Conservation (phyloP, 2,329 filamentous ascomycete genomes). For the Fusarium abutilonis region DNA sequence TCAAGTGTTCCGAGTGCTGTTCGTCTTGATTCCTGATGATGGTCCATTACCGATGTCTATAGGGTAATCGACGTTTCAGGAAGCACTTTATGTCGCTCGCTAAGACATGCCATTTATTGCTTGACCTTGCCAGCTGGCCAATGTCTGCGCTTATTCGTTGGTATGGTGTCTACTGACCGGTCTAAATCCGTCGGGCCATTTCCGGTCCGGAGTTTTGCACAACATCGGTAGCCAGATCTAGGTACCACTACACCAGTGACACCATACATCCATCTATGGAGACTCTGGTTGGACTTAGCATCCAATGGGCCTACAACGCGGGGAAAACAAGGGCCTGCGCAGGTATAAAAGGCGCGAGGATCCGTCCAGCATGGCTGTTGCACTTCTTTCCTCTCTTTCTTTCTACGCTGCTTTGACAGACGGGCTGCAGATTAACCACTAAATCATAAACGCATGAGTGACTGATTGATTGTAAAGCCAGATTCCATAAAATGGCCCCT, state of each 20-base stretch:
- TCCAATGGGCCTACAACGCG: constrained; percentile 12
- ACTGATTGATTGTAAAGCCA: constrained; percentile 3
- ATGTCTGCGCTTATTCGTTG: no score
- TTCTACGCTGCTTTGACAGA: constrained; percentile 6
- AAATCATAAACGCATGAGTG: neutral
- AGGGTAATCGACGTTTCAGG: no score
- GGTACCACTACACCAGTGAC: constrained; percentile 32
- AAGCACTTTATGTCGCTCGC: no score
- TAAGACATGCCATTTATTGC: no score
- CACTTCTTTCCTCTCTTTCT: neutral
- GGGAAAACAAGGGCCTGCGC: constrained; percentile 20
- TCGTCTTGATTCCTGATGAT: neutral
- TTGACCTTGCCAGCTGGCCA: no score
- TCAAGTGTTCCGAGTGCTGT: neutral
- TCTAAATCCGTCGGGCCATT: constrained; percentile 38
- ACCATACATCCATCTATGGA: constrained; percentile 14
- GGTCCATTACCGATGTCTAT: no score
- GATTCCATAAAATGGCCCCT: constrained; percentile 24
- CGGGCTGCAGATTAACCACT: constrained; percentile 6
- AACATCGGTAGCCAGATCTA: constrained; percentile 25
- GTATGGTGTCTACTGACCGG: constrained; percentile 13
- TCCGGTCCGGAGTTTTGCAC: constrained; percentile 23
- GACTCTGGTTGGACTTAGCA: constrained; percentile 10
- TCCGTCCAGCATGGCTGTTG: neutral
- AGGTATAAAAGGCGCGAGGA: constrained; percentile 34